Conservation (phyloP, 2,329 filamentous ascomycete species). For the Lecanicillium sp. region DNA sequence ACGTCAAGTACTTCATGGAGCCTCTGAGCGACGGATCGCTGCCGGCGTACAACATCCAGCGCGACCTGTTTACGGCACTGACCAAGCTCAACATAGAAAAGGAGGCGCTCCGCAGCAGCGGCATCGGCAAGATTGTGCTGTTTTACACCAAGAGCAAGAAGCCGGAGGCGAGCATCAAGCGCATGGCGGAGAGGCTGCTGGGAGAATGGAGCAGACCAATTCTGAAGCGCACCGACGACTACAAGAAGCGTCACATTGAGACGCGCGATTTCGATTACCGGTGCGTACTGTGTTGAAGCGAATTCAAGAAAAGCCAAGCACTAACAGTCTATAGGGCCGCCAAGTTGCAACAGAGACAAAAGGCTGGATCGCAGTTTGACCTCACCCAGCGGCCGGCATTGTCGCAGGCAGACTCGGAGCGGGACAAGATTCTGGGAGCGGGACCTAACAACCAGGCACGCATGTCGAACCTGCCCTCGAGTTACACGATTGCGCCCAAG, state of each 20-base stretch:
- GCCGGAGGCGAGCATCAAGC: slow-evolving; percentile 82
- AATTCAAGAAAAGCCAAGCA: slow-evolving; percentile 45
- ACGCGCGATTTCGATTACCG: slow-evolving; percentile 58
- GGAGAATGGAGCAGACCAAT: slow-evolving; percentile 96
- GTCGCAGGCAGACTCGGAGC: slow-evolving; percentile 43
- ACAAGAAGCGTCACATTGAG: slow-evolving; percentile 72
- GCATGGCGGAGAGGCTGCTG: slow-evolving; percentile 85
- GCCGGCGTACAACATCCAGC: slow-evolving; percentile 95
- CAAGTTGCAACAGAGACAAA: slow-evolving; percentile 45
- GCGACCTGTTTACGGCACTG: slow-evolving; percentile 81
- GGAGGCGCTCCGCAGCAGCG: slow-evolving; percentile 80
- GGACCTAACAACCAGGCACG: slow-evolving; percentile 51
- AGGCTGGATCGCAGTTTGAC: slow-evolving; percentile 42
- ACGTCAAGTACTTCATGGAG: slow-evolving; percentile 95
- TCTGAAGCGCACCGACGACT: slow-evolving; percentile 87
- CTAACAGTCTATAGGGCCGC: slow-evolving; percentile 38
- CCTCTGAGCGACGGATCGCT: slow-evolving; percentile 89
- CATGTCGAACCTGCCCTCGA: slow-evolving; percentile 46
- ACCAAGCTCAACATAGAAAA: slow-evolving; percentile 81
- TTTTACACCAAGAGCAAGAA: slow-evolving; percentile 97
- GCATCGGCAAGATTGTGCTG: slow-evolving; percentile 91
- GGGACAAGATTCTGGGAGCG: slow-evolving; percentile 51
- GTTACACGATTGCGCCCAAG: slow-evolving; percentile 54
- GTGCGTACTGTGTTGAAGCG: slow-evolving; percentile 49
- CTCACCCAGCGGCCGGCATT: slow-evolving; percentile 43